Evolutionary conservation across 2,329 filamentous ascomycete genomes (phyloP).

Genomic region (Colletotrichum acutatum): DNA sequence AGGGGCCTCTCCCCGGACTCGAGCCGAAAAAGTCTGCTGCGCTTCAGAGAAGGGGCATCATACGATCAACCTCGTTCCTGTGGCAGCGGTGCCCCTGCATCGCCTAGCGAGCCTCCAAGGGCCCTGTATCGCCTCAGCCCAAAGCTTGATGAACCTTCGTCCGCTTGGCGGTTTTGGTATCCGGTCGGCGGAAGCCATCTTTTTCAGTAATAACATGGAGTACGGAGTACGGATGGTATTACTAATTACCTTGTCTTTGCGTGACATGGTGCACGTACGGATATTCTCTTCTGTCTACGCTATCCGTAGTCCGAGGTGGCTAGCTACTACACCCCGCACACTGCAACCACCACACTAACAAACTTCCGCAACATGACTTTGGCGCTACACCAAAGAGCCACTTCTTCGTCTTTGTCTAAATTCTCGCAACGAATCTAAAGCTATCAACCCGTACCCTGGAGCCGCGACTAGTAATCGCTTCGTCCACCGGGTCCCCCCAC

Average conservation of each 20-base stretch:
- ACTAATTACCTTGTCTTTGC: neutral
- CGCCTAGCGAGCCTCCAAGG: neutral
- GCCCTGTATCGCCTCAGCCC: conserved; percentile 14
- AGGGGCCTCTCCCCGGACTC: conserved; percentile 1
- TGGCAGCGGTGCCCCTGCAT: conserved; percentile 4
- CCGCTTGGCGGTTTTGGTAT: conserved; percentile 21
- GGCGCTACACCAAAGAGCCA: conserved; percentile 10
- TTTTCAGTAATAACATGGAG: neutral
- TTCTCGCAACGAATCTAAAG: neutral
- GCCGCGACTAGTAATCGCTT: neutral
- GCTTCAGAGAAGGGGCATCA: conserved; percentile 21
- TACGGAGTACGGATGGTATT: too few relatives aligned
- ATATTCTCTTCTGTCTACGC: neutral
- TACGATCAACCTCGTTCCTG: conserved; percentile 6
- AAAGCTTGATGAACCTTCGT: conserved; percentile 26
- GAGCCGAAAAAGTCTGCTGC: conserved; percentile 6
- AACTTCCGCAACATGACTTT: neutral
- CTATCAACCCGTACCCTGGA: neutral
- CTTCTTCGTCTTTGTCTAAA: neutral
- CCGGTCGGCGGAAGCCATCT: conserved; percentile 8
- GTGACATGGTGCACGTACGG: neutral
- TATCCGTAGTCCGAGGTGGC: neutral
- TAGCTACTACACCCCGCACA: conserved; percentile 15
- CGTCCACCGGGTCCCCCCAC: conserved; percentile 1
- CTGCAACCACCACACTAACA: conserved; percentile 6